phyloP scores from a whole-genome alignment of 768 basidiomycete species.

The Mycena rebaudengoi region DNA sequence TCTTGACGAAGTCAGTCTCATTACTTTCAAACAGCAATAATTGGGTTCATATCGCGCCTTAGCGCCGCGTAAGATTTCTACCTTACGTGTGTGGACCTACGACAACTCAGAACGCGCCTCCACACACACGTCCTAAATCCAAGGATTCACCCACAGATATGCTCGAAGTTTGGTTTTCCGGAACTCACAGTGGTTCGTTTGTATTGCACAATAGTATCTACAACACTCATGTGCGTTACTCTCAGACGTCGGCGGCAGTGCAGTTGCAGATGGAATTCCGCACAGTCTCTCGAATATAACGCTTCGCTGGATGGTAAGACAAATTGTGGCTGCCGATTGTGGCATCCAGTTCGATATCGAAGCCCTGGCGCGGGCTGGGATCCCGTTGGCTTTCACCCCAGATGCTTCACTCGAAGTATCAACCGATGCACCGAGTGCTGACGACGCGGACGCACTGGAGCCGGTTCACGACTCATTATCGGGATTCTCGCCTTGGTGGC shows the following conservation, averaged over 20 bases:
- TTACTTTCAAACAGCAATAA: neutral
- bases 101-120: neutral
- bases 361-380: conserved; percentile 55
- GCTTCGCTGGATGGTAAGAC: conserved; percentile 83
- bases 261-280: conserved; percentile 50
- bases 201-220: neutral
- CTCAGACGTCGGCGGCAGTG: conserved; percentile 77
- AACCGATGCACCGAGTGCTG: conserved; percentile 15
- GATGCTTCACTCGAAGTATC: neutral
- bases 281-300: conserved; percentile 66
- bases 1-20: conserved; percentile 70
- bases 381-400: conserved; percentile 29
- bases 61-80: conserved; percentile 19
- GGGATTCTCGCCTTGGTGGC: conserved; percentile 63
- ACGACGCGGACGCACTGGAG: conserved; percentile 52
- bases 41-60: neutral
- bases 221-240: neutral
- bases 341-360: conserved; percentile 64
- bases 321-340: conserved; percentile 64
- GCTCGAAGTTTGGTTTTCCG: conserved; percentile 83
- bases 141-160: conserved; percentile 54
- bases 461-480: conserved; percentile 63
- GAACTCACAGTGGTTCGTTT: conserved; percentile 68
- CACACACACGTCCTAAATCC: conserved; percentile 16
- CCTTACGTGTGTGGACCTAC: conserved; percentile 23